Conservation (phyloP, 495 filamentous ascomycete species). For the Usnea hakonensis region DNA sequence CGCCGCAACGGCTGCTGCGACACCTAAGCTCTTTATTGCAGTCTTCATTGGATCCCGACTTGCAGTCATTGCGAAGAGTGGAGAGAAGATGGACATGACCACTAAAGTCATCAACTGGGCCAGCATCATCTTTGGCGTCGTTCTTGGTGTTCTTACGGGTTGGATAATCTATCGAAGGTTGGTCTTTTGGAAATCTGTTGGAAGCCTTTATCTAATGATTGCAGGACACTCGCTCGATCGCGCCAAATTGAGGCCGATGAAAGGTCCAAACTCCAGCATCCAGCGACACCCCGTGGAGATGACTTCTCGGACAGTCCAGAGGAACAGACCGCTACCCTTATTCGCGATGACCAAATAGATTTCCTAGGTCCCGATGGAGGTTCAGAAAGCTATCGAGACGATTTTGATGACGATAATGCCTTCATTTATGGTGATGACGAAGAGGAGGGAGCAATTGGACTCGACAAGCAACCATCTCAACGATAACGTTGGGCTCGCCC, state of each 20-base stretch:
- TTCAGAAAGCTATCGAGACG: conserved; percentile 43
- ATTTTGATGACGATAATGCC: conserved; percentile 47
- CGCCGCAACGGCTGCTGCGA: conserved; percentile 66
- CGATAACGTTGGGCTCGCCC: conserved; percentile 1
- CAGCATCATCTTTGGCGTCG: conserved; percentile 63
- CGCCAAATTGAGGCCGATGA: conserved; percentile 80
- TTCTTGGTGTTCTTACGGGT: conserved; percentile 68
- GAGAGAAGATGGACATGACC: conserved; percentile 46
- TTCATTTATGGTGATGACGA: conserved; percentile 37
- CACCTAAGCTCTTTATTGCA: conserved; percentile 83
- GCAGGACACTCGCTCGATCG: conserved; percentile 71
- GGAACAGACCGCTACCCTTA: conserved; percentile 37
- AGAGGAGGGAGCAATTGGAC: conserved; percentile 36
- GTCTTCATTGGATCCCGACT: conserved; percentile 82
- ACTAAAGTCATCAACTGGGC: conserved; percentile 66
- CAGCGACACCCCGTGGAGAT: conserved; percentile 29
- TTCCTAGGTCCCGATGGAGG: conserved; percentile 37
- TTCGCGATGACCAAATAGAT: conserved; percentile 43
- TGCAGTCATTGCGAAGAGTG: conserved; percentile 57
- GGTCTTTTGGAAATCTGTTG: neutral
- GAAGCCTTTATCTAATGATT: neutral
- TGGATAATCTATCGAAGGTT: conserved; percentile 76
- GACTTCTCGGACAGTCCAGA: conserved; percentile 41
- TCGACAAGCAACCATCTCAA: conserved; percentile 34
- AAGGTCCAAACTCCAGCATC: conserved; percentile 41